Evolutionary conservation across 768 basidiomycete genomes (phyloP), one percentile per base, ranked within the genome.

Genomic region (Termitomyces sp.): DNA sequence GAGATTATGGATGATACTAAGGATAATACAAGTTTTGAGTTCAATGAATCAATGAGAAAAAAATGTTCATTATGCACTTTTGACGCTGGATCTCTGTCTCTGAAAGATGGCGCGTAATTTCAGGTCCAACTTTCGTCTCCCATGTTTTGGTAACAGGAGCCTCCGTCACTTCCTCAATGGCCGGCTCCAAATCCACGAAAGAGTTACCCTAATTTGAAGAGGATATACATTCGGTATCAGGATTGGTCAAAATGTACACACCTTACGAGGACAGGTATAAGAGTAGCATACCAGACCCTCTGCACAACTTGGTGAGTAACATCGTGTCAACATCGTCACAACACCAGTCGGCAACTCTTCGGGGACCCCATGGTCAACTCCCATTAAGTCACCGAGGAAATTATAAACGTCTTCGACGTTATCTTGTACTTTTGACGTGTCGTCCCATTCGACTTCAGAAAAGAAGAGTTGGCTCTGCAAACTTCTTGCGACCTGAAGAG

Each of bases 401-500:
- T 89, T 90, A 73, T 91, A 97, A 6, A 97, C 94, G 61, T 95
- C 92, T 65, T 95, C 94, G 4, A 95, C 90, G 3, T 90, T 87
- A 66, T 95, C 94, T 56, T 89, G 84, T 55, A 97, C 1, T 86
- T 78, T 20, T 86, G 84, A 51, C 86, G 58, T 48, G 38, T 53
- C 85, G 32, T 90, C 92, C 92, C 94, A 96, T 68, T 98, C 94
- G 7, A 98, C 94, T 69, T 98, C 96, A 67, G 93, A 92, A 71
- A 97, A 95, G 78, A 94, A 98, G 5, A 98, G 80, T 68, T 96
- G 93, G 58, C 83, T 87, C 67, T 98, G 94, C 38, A 98, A 77
- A 57, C 90, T 92, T 40, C 93, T 86, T 4, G 94, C 97, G 38
- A 96, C 87, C 68, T 90, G 86, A 30, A 97, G 74, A 4, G 95